Evolutionary conservation across 225 moss, liverwort and hornwort species (phyloP).

Genomic region (Bryum argenteum): DNA sequence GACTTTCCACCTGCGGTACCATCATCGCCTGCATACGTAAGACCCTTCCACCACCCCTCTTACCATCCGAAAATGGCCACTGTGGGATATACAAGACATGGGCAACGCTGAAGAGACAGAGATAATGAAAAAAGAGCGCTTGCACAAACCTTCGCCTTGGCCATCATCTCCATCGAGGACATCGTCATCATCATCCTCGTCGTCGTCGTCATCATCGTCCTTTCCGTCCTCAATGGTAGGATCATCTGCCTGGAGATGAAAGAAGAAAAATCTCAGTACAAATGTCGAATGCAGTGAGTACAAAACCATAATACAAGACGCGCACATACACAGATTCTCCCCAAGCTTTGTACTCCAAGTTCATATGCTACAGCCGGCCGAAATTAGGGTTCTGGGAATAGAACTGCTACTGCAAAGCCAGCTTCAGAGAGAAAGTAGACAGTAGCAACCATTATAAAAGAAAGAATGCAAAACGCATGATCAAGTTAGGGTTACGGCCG

Average conservation of each 20-base stretch:
- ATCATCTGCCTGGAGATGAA: slow-evolving; percentile 70
- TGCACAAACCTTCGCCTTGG: slow-evolving; percentile 59
- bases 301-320: neutral
- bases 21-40: slow-evolving; percentile 64
- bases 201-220: slow-evolving; percentile 93
- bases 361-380: neutral
- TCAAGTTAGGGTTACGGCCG: slow-evolving; percentile 26
- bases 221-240: slow-evolving; percentile 94
- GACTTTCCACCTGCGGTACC: slow-evolving; percentile 83
- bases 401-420: too few relatives aligned
- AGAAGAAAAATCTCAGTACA: neutral
- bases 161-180: slow-evolving; percentile 81
- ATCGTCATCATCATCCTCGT: slow-evolving; percentile 94
- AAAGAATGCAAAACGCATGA: neutral
- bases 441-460: neutral
- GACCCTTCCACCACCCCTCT: neutral
- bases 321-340: neutral
- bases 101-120: too few relatives aligned
- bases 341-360: neutral
- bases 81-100: neutral
- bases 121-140: neutral
- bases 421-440: neutral
- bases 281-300: neutral
- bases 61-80: too few relatives aligned
- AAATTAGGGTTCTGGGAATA: neutral